Percentiles rank a stretch among this genome's conserved stretches.
Evolutionary conservation across 495 filamentous ascomycete genomes (phyloP).

Genomic region (Darksidea phi): DNA sequence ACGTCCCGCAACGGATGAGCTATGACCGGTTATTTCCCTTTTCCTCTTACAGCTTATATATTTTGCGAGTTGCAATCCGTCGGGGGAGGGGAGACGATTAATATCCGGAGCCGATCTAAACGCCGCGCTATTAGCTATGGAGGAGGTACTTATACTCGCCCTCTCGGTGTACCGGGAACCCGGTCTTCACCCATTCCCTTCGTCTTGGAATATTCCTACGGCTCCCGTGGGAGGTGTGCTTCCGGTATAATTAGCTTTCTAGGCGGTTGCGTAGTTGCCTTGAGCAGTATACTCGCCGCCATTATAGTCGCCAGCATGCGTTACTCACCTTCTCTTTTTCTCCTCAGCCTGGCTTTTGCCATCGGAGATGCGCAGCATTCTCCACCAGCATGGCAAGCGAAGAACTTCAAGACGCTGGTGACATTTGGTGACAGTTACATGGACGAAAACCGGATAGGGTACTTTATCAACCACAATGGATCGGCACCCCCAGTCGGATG

Average conservation of each 20-base stretch:
- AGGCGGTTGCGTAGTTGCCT: background rate
- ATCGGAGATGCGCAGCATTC: constrained; percentile 1
- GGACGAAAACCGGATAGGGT: constrained; percentile 63
- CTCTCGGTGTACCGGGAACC: constrained; percentile 12
- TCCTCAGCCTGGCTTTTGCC: constrained; percentile 20
- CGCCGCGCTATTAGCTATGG: background rate
- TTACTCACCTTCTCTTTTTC: constrained; percentile 16
- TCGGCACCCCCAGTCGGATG: constrained; percentile 61
- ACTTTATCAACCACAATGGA: constrained; percentile 59
- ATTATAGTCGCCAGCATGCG: constrained; percentile 2
- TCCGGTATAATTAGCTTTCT: background rate
- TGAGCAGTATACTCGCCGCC: too few relatives aligned
- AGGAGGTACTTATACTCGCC: constrained; percentile 9
- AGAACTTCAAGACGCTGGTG: constrained; percentile 53
- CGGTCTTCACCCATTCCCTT: constrained; percentile 9
- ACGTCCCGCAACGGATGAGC: constrained; percentile 13
- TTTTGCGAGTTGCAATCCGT: background rate
- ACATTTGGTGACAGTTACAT: constrained; percentile 75
- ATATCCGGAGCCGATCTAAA: background rate
- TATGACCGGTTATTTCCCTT: constrained; percentile 10
- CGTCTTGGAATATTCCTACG: background rate
- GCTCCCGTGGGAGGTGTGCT: background rate
- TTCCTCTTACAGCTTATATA: constrained; percentile 12
- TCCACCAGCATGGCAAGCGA: constrained; percentile 38
- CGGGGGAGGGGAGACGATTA: constrained; percentile 27